These are phyloP conservation scores for Globisporangium emineosum DNA, from an alignment of 352 stramenopile genomes.

Conservation along the genomic window DNA sequence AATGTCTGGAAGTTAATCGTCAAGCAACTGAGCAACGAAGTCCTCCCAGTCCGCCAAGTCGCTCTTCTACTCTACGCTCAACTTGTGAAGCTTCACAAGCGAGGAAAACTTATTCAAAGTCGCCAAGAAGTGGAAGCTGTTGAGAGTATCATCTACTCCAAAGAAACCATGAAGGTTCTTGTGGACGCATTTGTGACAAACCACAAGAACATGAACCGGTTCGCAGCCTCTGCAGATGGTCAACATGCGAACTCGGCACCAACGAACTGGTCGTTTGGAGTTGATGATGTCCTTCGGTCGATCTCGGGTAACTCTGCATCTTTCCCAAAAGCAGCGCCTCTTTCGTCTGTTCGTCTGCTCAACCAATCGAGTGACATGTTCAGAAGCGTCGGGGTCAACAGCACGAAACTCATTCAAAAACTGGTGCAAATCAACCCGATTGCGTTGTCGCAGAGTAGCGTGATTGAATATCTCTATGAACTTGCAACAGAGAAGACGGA, in stretches of 20 bases:
- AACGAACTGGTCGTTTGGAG: constrained; percentile 73
- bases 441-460: constrained; percentile 27
- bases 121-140: constrained; percentile 13
- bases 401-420: constrained; percentile 46
- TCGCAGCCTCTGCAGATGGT: constrained; percentile 61
- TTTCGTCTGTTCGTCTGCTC: constrained; percentile 56
- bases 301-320: constrained; percentile 37
- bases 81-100: constrained; percentile 49
- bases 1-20: constrained; percentile 54
- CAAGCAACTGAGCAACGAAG: constrained; percentile 47
- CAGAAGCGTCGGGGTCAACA: constrained; percentile 29
- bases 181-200: constrained; percentile 52
- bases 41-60: constrained; percentile 61
- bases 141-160: constrained; percentile 40
- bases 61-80: constrained; percentile 49
- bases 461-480: constrained; percentile 24
- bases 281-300: constrained; percentile 57
- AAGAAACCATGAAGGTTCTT: constrained; percentile 36
- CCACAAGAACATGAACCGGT: constrained; percentile 58
- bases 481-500: constrained; percentile 41
- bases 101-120: constrained; percentile 7
- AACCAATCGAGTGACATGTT: constrained; percentile 45
- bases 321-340: constrained; percentile 45
- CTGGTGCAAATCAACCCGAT: constrained; percentile 40
- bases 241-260: constrained; percentile 64